Percentiles rank a stretch among this genome's conserved stretches.
Conservation (phyloP, 257 asterid species). For the Solanum verrucosum region DNA sequence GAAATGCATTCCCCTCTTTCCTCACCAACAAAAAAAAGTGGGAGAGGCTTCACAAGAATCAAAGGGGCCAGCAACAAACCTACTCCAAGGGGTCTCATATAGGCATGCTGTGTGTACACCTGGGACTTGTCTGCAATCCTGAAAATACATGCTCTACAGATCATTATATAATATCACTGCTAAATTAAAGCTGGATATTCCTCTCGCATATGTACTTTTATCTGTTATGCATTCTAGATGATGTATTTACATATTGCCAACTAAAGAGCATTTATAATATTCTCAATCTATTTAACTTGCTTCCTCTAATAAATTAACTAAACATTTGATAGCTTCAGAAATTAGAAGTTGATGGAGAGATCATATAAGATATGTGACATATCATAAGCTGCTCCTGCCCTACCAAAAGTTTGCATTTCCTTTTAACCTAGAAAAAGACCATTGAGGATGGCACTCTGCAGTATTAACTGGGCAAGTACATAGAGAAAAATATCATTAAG, state of each 20-base stretch:
- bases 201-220: background rate
- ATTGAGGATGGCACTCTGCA: background rate
- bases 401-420: background rate
- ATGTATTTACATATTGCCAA: background rate
- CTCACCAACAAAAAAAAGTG: background rate
- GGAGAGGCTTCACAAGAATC: background rate
- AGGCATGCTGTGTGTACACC: constrained; percentile 98
- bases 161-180: background rate
- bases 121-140: constrained; percentile 99
- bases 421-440: background rate
- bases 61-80: constrained; percentile 44
- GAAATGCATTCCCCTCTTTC: background rate
- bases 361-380: background rate
- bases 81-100: constrained; percentile 99
- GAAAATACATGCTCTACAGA: constrained; percentile 10
- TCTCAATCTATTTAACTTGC: background rate
- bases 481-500: background rate
- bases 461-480: background rate
- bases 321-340: background rate
- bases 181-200: background rate
- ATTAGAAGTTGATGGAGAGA: background rate
- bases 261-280: background rate
- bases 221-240: background rate
- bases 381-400: background rate
- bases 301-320: background rate